These are phyloP conservation scores for Calonectria hongkongensis DNA, from an alignment of 2,329 filamentous ascomycete genomes.

Conservation along the genomic window DNA sequence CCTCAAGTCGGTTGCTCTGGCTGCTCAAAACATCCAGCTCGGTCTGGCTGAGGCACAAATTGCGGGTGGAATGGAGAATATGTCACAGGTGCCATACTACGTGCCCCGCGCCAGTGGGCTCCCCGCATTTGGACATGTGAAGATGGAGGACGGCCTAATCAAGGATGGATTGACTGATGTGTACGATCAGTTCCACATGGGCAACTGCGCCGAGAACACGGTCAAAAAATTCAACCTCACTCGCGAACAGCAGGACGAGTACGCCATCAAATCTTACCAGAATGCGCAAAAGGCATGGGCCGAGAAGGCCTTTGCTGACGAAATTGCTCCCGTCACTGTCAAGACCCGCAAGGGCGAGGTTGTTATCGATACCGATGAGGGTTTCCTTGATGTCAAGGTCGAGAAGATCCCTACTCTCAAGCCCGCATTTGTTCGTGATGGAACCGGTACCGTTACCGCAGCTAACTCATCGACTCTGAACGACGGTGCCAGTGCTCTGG, in stretches of 20 bases:
- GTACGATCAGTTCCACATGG: conserved; percentile 98
- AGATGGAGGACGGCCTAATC: conserved; percentile 92
- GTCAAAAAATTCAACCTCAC: conserved; percentile 90
- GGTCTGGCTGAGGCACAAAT: conserved; percentile 91
- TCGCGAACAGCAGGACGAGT: conserved; percentile 91
- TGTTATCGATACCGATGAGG: conserved; percentile 88
- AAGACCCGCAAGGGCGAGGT: conserved; percentile 89
- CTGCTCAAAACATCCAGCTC: conserved; percentile 95
- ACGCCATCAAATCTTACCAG: conserved; percentile 91
- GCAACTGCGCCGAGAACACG: conserved; percentile 95
- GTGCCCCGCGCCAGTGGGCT: conserved; percentile 87
- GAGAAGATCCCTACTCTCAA: conserved; percentile 92
- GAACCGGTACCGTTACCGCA: conserved; percentile 92
- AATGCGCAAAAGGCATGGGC: conserved; percentile 94
- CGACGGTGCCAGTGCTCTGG: conserved; percentile 93
- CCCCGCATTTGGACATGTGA: conserved; percentile 90
- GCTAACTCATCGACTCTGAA: conserved; percentile 96
- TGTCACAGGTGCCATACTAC: conserved; percentile 96
- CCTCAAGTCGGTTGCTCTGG: conserved; percentile 91
- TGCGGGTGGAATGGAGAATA: conserved; percentile 98
- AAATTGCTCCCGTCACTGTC: conserved; percentile 91
- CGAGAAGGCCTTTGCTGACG: conserved; percentile 87
- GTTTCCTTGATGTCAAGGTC: conserved; percentile 88
- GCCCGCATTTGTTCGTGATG: conserved; percentile 91
- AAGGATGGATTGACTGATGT: conserved; percentile 97